Percentiles rank a stretch among this genome's conserved stretches.
These are phyloP conservation scores for Luzula sylvatica DNA, from an alignment of 176 grass and related monocot genomes.

Conservation along the genomic window DNA sequence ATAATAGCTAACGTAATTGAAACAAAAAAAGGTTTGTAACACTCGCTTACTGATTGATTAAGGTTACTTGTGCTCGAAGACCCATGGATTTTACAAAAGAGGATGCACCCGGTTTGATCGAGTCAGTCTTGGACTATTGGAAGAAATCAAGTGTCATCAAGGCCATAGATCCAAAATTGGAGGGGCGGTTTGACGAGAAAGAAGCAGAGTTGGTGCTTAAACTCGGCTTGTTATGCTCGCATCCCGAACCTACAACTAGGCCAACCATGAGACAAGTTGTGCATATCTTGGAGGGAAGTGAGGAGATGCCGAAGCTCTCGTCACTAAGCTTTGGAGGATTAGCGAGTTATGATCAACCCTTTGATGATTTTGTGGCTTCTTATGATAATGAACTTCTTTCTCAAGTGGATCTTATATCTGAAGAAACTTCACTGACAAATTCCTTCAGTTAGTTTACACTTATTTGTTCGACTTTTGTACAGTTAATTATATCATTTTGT, in stretches of 20 bases:
- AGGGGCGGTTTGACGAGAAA: slow-evolving; percentile 22
- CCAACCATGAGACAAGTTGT: slow-evolving; percentile 67
- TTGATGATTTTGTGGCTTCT: neutral
- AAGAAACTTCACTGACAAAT: neutral
- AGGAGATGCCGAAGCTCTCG: slow-evolving; percentile 20
- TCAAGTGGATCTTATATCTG: neutral
- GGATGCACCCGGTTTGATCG: slow-evolving; percentile 20
- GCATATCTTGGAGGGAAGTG: slow-evolving; percentile 35
- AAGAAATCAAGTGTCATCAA: slow-evolving; percentile 29
- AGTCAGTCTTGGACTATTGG: slow-evolving; percentile 56
- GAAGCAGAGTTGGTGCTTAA: slow-evolving; percentile 56
- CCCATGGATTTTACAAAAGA: neutral
- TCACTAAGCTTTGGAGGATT: slow-evolving; percentile 3
- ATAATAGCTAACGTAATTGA: too few species aligned
- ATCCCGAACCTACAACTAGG: slow-evolving; percentile 33
- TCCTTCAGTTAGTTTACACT: neutral
- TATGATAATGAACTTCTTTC: neutral
- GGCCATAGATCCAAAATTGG: slow-evolving; percentile 34
- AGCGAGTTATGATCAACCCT: neutral
- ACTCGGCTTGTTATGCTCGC: slow-evolving; percentile 62
- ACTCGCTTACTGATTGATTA: too few species aligned
- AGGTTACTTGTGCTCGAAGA: neutral
- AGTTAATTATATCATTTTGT: too few species aligned
- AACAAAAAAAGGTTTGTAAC: too few species aligned
- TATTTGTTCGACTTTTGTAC: too few species aligned